These are phyloP conservation scores for Crassisporium funariophilum DNA, from an alignment of 768 basidiomycete species.

Conservation along the genomic window DNA sequence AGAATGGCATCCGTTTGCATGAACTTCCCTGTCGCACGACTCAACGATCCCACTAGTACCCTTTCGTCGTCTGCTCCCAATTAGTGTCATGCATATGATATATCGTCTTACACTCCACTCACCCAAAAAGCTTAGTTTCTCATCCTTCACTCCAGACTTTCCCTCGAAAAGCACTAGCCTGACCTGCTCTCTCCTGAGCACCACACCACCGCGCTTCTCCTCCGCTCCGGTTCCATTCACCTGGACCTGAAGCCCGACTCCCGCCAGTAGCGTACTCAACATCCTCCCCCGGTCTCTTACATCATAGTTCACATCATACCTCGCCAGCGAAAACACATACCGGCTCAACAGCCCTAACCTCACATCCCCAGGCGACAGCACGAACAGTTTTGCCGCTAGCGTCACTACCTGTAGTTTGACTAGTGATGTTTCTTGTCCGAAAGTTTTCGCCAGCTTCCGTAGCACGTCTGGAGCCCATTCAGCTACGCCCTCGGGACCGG, in stretches of 20 bases:
- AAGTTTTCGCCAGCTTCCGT: conserved; percentile 75
- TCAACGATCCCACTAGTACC: conserved; percentile 65
- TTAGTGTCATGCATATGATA: neutral
- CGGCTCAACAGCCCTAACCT: conserved; percentile 56
- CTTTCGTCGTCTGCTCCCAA: conserved; percentile 36
- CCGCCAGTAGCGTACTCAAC: conserved; percentile 67
- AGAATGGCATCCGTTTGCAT: conserved; percentile 54
- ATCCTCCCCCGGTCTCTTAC: conserved; percentile 89
- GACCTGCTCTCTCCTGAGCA: conserved; percentile 83
- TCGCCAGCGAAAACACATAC: conserved; percentile 82
- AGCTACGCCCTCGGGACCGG: conserved; percentile 57
- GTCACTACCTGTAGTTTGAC: conserved; percentile 87
- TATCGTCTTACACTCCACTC: conserved; percentile 4
- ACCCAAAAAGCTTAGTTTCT: conserved; percentile 38
- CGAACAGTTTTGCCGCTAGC: conserved; percentile 82
- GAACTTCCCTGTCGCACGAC: conserved; percentile 57
- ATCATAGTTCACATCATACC: conserved; percentile 88
- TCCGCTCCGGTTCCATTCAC: conserved; percentile 40
- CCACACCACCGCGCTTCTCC: conserved; percentile 67
- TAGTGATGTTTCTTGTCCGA: conserved; percentile 59
- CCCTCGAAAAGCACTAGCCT: conserved; percentile 78
- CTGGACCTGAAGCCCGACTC: conserved; percentile 38
- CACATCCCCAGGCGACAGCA: conserved; percentile 59
- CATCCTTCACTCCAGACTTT: conserved; percentile 52
- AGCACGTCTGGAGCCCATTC: conserved; percentile 90